Evolutionary conservation across 2,329 filamentous ascomycete species (phyloP).

Genomic region (Fusarium sp.): DNA sequence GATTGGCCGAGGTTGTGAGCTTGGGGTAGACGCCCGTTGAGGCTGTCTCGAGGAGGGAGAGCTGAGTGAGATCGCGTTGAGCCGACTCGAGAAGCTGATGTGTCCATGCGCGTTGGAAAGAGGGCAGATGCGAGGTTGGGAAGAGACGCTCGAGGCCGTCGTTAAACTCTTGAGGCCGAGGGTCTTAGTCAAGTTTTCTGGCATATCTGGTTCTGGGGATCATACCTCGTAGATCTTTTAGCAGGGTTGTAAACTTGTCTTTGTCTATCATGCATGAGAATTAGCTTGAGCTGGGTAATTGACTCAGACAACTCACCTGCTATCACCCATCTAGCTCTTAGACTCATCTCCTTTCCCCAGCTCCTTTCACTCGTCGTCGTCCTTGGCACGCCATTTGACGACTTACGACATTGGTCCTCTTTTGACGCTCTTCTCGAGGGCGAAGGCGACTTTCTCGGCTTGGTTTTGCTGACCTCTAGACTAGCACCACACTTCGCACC

Average conservation of each 20-base stretch:
- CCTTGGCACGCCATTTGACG: constrained; percentile 32
- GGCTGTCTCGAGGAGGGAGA: constrained; percentile 56
- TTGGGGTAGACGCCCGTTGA: constrained; percentile 56
- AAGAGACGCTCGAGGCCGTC: constrained; percentile 61
- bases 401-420: constrained; percentile 39
- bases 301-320: constrained; percentile 45
- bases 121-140: constrained; percentile 55
- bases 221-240: constrained; percentile 55
- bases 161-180: constrained; percentile 54
- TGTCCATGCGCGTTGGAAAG: constrained; percentile 59
- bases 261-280: constrained; percentile 49
- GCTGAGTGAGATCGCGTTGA: constrained; percentile 54
- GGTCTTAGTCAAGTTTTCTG: neutral
- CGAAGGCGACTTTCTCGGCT: constrained; percentile 31
- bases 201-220: neutral
- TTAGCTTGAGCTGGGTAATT: neutral
- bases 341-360: constrained; percentile 50
- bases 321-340: constrained; percentile 59
- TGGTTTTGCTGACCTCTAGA: constrained; percentile 25
- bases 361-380: constrained; percentile 42
- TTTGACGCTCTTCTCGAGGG: constrained; percentile 41
- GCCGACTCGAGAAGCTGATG: constrained; percentile 60
- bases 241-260: constrained; percentile 56
- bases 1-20: constrained; percentile 55
- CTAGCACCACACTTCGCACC: constrained; percentile 1